Evolutionary conservation across 2,329 filamentous ascomycete genomes (phyloP).

Genomic region (Hypoxylon sp.): DNA sequence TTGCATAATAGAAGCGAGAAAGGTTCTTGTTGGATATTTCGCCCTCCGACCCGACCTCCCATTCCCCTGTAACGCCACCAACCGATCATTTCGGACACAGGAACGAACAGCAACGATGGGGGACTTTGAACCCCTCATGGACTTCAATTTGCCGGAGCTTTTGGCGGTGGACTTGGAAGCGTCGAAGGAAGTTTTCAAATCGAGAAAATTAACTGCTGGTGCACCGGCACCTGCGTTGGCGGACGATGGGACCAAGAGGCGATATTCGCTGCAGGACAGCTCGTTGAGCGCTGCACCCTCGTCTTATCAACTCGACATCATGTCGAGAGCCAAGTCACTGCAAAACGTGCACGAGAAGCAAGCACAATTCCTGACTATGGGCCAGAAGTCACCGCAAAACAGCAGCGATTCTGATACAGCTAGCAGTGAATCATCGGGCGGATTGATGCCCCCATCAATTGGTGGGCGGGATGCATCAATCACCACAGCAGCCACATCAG

Average conservation of each 20-base stretch:
- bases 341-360: conserved; percentile 49
- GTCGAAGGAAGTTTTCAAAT: conserved; percentile 63
- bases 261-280: conserved; percentile 49
- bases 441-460: conserved; percentile 54
- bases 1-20: conserved; percentile 16
- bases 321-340: conserved; percentile 47
- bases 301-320: conserved; percentile 32
- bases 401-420: conserved; percentile 53
- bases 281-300: conserved; percentile 40
- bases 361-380: conserved; percentile 46
- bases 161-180: conserved; percentile 68
- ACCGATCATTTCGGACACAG: conserved; percentile 27
- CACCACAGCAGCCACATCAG: conserved; percentile 59
- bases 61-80: conserved; percentile 36
- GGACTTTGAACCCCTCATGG: conserved; percentile 51
- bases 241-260: conserved; percentile 48
- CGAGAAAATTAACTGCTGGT: conserved; percentile 68
- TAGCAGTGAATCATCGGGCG: conserved; percentile 57
- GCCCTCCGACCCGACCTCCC: conserved; percentile 17
- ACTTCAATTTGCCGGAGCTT: conserved; percentile 68
- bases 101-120: conserved; percentile 43
- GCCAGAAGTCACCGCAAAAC: conserved; percentile 42
- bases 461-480: conserved; percentile 58
- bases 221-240: conserved; percentile 59
- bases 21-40: conserved; percentile 20